Evolutionary conservation across 108 stramenopile species (phyloP).

Genomic region (Aureococcus anophagefferens): DNA sequence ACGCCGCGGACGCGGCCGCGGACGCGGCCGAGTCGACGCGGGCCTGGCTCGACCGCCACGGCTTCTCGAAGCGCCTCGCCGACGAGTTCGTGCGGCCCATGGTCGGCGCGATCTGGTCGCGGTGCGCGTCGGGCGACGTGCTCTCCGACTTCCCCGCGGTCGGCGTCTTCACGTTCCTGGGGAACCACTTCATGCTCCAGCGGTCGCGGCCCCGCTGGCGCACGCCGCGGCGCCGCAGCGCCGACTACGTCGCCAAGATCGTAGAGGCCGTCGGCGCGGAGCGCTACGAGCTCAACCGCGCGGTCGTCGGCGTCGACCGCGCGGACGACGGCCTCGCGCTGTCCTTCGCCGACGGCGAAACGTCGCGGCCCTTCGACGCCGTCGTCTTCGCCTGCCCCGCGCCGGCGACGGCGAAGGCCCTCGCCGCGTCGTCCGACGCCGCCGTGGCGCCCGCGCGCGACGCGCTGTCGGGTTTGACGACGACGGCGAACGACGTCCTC

Average conservation of each 20-base stretch:
- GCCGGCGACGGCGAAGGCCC: constrained; percentile 48
- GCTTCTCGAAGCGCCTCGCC: constrained; percentile 4
- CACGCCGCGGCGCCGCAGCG: constrained; percentile 62
- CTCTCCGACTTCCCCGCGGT: constrained; percentile 58
- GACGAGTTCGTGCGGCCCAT: constrained; percentile 80
- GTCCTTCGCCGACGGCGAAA: no score
- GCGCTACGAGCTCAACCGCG: constrained; percentile 42
- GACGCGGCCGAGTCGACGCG: not conserved
- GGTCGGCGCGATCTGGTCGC: constrained; percentile 84
- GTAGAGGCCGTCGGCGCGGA: constrained; percentile 37
- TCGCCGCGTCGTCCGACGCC: constrained; percentile 38
- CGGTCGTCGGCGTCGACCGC: constrained; percentile 35
- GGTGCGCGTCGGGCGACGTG: constrained; percentile 64
- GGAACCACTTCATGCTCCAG: constrained; percentile 89
- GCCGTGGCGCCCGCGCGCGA: constrained; percentile 8
- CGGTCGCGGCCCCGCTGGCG: constrained; percentile 66
- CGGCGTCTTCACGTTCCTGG: constrained; percentile 74
- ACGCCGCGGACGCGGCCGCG: not conserved
- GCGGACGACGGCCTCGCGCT: constrained; percentile 1
- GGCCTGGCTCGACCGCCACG: not conserved
- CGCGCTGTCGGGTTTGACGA: constrained; percentile 23
- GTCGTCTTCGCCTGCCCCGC: constrained; percentile 88
- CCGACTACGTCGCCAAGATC: constrained; percentile 55
- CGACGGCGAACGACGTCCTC: constrained; percentile 71
- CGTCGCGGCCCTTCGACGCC: constrained; percentile 43